Base-by-base conservation (phyloP, 805 yeast species). In the Metschnikowia similis region DNA sequence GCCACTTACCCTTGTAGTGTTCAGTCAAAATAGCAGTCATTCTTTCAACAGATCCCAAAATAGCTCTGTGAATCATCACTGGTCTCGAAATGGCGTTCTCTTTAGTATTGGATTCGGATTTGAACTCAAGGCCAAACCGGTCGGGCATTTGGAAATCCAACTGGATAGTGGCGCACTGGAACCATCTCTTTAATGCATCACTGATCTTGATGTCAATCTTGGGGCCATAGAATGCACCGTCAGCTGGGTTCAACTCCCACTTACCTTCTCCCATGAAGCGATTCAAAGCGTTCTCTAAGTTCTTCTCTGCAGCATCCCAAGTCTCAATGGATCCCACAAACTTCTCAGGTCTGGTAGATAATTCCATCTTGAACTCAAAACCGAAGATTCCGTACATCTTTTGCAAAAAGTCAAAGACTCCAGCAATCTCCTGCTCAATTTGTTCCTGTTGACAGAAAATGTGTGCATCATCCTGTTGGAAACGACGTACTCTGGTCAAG, bases 1-100 rank as follows among this genome's bases (percentile, higher is more conserved):
- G 99, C 99, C 99, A 94, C 70, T 90, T 94, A 65, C 99, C 99
- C 66, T 91, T 96, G 74, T 79, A 94, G 76, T 94, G 99, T 74
- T 94, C 99, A 52, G 96, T 91, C 71, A 94, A 83, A 62, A 94
- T 92, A 56, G 97, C 99, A 56, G 96, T 88, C 98, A 94, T 91
- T 80, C 99, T 88, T 80, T 94, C 99, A 53, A 94, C 95, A 41
- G 97, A 89, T 60, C 99, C 99, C 66, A 92, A 81, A 59, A 94
- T 89, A 58, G 99, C 99, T 75, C 99, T 88, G 78, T 94, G 99
- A 66, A 94, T 92, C 98, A 94, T 94, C 49, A 94, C 99, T 46
- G 99, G 99, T 71, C 96, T 87, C 50, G 79, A 81, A 60, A 77
- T 77, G 54, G 80, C 81, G 56, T 79, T 76, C 38, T 63, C 81